Evolutionary conservation across 2,329 filamentous ascomycete genomes (phyloP).

Genomic region (Aspergillus amoenus): DNA sequence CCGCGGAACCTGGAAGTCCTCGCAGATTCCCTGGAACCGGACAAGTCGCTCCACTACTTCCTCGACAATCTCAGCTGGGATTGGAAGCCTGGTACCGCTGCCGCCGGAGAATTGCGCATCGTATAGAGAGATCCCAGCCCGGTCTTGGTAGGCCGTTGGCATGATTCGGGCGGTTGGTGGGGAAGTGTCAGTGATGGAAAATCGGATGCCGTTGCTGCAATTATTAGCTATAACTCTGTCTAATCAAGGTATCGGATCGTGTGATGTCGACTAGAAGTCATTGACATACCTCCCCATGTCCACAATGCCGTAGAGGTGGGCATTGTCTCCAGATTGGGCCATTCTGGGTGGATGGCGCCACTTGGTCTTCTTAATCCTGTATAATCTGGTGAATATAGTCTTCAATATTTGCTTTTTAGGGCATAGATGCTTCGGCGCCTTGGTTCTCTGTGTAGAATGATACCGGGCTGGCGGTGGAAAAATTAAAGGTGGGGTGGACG

Average conservation of each 20-base stretch:
- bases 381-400: not conserved
- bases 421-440: not conserved
- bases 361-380: not conserved
- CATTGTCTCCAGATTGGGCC: not conserved
- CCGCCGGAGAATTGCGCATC: conserved; percentile 64
- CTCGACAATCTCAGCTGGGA: conserved; percentile 59
- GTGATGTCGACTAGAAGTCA: not conserved
- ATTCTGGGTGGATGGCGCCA: conserved; percentile 1
- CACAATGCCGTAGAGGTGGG: conserved; percentile 36
- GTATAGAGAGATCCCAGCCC: conserved; percentile 80
- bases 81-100: conserved; percentile 43
- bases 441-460: not conserved
- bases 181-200: conserved; percentile 81
- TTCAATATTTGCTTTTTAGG: not conserved
- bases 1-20: conserved; percentile 64
- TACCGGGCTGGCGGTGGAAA: not conserved
- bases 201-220: conserved; percentile 79
- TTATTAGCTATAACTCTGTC: not conserved
- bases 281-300: conserved; percentile 43
- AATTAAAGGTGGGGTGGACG: too few relatives aligned
- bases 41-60: conserved; percentile 66
- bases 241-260: not conserved
- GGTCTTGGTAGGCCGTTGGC: conserved; percentile 73
- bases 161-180: conserved; percentile 70
- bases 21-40: conserved; percentile 70